Evolutionary conservation across 495 filamentous ascomycete species (phyloP).

Genomic region (Parathielavia hyrcaniae): DNA sequence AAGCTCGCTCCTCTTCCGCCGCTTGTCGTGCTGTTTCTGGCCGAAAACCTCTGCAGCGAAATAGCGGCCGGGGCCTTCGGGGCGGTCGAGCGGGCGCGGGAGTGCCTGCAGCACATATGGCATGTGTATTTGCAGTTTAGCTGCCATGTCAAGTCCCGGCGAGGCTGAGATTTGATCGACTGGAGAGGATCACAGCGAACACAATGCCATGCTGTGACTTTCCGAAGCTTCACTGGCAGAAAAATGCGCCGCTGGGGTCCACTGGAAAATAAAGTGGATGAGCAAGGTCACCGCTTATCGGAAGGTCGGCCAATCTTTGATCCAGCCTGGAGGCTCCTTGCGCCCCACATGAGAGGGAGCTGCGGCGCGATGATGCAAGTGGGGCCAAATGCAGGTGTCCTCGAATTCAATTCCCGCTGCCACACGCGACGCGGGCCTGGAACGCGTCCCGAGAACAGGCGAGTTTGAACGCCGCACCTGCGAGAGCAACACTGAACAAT

Average conservation of each 20-base stretch:
- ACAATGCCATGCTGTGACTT: conserved; percentile 10
- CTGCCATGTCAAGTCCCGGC: conserved; percentile 39
- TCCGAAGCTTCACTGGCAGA: conserved; percentile 16
- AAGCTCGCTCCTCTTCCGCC: conserved; percentile 79
- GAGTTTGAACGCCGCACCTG: background rate
- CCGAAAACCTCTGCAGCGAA: conserved; percentile 65
- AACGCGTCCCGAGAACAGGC: conserved; percentile 2
- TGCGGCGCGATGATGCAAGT: background rate
- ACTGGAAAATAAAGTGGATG: conserved; percentile 25
- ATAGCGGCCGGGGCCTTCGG: conserved; percentile 51
- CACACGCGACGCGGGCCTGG: conserved; percentile 12
- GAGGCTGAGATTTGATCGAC: conserved; percentile 5
- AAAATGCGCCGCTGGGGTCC: conserved; percentile 21
- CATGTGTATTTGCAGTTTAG: conserved; percentile 49
- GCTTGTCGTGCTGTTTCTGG: conserved; percentile 60
- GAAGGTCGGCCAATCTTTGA: conserved; percentile 26
- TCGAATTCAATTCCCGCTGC: background rate
- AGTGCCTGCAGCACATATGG: conserved; percentile 60
- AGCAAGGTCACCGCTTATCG: conserved; percentile 4
- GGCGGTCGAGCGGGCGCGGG: conserved; percentile 54
- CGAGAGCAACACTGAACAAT: background rate
- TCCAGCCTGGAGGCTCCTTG: conserved; percentile 14
- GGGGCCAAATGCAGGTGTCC: no score
- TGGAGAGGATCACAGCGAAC: conserved; percentile 10
- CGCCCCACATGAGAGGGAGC: background rate